Evolutionary conservation across 306 rosid species (phyloP).

Genomic region (Arachis hypogaea): DNA sequence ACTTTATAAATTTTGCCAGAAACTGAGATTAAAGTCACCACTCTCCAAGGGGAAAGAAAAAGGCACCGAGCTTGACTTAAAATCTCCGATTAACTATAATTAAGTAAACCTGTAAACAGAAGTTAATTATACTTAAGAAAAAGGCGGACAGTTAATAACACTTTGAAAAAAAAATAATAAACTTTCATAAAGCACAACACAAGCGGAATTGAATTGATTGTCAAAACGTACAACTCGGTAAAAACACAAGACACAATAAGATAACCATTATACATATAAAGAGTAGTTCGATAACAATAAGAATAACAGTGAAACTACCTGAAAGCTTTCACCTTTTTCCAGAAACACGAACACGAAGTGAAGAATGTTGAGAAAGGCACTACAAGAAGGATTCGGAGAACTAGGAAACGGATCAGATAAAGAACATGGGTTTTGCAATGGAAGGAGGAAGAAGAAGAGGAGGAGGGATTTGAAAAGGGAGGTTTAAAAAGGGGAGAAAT

Average conservation of each 20-base stretch:
- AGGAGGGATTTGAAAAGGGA: conserved; percentile 50
- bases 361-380: conserved; percentile 8
- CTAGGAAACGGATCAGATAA: conserved; percentile 36
- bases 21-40: background rate
- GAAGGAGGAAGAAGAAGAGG: background rate
- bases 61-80: no score
- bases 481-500: background rate
- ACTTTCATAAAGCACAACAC: no score
- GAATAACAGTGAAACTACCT: conserved; percentile 26
- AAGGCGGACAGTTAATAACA: no score
- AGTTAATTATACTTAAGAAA: no score
- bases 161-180: no score
- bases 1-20: conserved; percentile 19
- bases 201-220: no score
- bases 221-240: no score
- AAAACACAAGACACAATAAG: background rate
- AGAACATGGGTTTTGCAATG: conserved; percentile 25
- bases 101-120: no score
- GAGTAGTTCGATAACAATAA: background rate
- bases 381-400: background rate
- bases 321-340: background rate
- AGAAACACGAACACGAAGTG: background rate
- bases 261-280: background rate
- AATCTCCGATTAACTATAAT: no score
- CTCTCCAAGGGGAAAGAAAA: no score